These are phyloP conservation scores for Didymella segeticola DNA, from an alignment of 2,329 filamentous ascomycete species.

Conservation along the genomic window DNA sequence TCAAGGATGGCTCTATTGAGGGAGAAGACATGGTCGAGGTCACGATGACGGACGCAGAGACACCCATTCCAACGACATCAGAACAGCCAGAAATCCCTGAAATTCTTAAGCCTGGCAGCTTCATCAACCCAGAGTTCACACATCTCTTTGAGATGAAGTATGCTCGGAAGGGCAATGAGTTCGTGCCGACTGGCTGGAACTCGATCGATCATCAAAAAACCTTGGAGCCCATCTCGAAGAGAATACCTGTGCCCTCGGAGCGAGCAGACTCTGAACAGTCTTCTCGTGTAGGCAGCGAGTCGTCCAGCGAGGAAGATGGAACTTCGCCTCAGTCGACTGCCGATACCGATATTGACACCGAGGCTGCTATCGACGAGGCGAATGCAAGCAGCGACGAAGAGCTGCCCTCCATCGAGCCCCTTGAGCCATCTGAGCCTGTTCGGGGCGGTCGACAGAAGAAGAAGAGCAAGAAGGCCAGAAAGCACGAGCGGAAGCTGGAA, in stretches of 20 bases:
- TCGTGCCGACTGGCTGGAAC: constrained; percentile 75
- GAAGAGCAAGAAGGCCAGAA: constrained; percentile 42
- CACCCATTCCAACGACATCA: constrained; percentile 24
- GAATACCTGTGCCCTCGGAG: constrained; percentile 47
- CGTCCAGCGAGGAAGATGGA: constrained; percentile 47
- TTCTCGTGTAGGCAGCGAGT: constrained; percentile 23
- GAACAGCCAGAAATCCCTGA: constrained; percentile 32
- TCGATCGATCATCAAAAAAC: constrained; percentile 64
- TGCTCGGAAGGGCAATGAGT: constrained; percentile 60
- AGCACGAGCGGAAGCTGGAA: constrained; percentile 39
- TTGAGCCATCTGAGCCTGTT: constrained; percentile 31
- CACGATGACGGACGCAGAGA: constrained; percentile 73
- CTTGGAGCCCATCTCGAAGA: constrained; percentile 62
- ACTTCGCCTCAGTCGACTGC: constrained; percentile 37
- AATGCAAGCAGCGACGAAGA: constrained; percentile 48
- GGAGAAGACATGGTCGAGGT: constrained; percentile 93
- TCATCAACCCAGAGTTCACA: constrained; percentile 69
- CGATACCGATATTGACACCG: constrained; percentile 27
- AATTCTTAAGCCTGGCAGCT: constrained; percentile 61
- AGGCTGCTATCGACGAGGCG: constrained; percentile 35
- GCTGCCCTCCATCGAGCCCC: constrained; percentile 30
- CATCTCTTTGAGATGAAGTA: constrained; percentile 77
- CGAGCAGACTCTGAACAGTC: constrained; percentile 47
- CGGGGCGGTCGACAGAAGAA: constrained; percentile 41
- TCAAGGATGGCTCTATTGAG: constrained; percentile 80